Evolutionary conservation across 495 filamentous ascomycete species (phyloP).

Genomic region (Trichoderma gamsii): DNA sequence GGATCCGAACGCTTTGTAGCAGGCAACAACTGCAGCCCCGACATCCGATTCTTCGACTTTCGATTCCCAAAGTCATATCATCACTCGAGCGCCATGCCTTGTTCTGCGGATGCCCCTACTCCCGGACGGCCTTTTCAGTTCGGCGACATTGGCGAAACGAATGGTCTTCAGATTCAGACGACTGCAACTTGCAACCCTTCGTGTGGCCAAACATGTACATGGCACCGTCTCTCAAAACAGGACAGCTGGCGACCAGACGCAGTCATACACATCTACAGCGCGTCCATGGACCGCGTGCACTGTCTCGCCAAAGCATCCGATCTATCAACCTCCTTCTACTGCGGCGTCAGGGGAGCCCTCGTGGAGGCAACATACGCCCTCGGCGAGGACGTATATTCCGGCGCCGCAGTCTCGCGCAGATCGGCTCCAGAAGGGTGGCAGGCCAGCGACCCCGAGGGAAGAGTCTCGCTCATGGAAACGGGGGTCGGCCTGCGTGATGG

Average conservation of each 20-base stretch:
- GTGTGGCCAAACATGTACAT: slow-evolving; percentile 28
- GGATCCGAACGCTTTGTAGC: slow-evolving; percentile 40
- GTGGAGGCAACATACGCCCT: slow-evolving; percentile 29
- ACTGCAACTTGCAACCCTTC: slow-evolving; percentile 26
- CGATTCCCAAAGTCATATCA: slow-evolving; percentile 40
- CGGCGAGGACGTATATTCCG: background rate
- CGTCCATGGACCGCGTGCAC: slow-evolving; percentile 21
- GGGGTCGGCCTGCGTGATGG: background rate
- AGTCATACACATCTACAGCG: slow-evolving; percentile 31
- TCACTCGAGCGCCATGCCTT: slow-evolving; percentile 37
- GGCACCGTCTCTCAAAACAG: slow-evolving; percentile 35
- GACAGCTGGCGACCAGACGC: slow-evolving; percentile 41
- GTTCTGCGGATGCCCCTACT: slow-evolving; percentile 28
- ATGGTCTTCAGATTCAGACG: background rate
- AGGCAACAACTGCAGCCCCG: slow-evolving; percentile 28
- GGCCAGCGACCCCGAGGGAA: background rate
- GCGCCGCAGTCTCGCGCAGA: background rate
- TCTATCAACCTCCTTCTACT: slow-evolving; percentile 36
- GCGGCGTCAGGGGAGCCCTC: slow-evolving; percentile 35
- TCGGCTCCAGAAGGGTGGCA: slow-evolving; percentile 11
- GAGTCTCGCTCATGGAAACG: background rate
- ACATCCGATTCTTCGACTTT: slow-evolving; percentile 44
- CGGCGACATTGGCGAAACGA: background rate
- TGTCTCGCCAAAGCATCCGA: slow-evolving; percentile 37
- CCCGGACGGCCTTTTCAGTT: slow-evolving; percentile 28